Conservation (phyloP, 139 green algal species). For the Chlamydomonas urium region DNA sequence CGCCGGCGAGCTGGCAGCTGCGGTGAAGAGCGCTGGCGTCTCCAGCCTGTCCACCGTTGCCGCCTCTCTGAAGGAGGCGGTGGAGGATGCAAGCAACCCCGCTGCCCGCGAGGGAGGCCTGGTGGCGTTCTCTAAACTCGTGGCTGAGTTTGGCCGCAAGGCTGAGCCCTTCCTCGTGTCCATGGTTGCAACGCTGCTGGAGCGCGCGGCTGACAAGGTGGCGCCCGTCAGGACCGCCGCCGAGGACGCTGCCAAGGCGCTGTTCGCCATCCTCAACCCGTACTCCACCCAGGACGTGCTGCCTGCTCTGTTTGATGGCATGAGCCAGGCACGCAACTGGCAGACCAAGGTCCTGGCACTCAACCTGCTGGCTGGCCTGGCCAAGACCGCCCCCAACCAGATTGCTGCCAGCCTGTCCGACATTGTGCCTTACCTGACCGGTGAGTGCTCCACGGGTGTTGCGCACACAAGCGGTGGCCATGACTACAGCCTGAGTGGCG, state of each 20-base stretch:
- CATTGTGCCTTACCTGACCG: slow-evolving; percentile 72
- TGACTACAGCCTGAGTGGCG: too few species aligned
- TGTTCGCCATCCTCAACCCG: slow-evolving; percentile 25
- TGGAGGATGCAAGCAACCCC: not conserved
- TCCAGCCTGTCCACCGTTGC: not conserved
- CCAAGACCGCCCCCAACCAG: slow-evolving; percentile 47
- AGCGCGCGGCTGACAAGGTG: slow-evolving; percentile 65
- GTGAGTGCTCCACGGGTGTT: too few species aligned
- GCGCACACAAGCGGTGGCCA: too few species aligned
- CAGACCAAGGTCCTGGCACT: slow-evolving; percentile 73
- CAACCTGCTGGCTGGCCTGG: slow-evolving; percentile 54
- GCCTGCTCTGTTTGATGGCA: slow-evolving; percentile 59
- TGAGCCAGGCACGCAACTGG: slow-evolving; percentile 62
- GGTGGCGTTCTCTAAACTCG: not conserved
- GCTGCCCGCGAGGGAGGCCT: not conserved
- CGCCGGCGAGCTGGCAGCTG: too few species aligned
- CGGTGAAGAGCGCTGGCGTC: slow-evolving; percentile 12
- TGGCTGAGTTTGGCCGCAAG: slow-evolving; percentile 19
- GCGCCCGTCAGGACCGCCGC: slow-evolving; percentile 50
- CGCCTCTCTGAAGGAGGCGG: not conserved
- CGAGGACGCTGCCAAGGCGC: slow-evolving; percentile 31
- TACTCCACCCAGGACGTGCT: slow-evolving; percentile 23
- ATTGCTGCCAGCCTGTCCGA: slow-evolving; percentile 61
- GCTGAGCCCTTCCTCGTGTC: slow-evolving; percentile 68
- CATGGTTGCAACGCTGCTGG: slow-evolving; percentile 55